Evolutionary conservation across 148 eudicot genomes (phyloP).

Genomic region (Dianthus caryophyllus): DNA sequence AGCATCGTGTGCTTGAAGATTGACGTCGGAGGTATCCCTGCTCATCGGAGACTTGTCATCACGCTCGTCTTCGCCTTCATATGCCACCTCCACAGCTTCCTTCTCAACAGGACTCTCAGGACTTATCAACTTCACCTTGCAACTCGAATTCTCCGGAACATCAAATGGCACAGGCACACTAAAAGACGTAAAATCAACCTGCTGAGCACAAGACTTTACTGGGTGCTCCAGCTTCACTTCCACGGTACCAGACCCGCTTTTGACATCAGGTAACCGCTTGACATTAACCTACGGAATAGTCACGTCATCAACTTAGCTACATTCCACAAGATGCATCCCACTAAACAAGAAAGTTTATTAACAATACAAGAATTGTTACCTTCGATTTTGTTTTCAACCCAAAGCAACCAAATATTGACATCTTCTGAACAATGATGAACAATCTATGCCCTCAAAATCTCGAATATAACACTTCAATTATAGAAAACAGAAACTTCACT

Average conservation of each 20-base stretch:
- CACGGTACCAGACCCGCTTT: constrained; percentile 32
- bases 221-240: constrained; percentile 43
- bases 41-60: constrained; percentile 46
- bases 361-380: constrained; percentile 34
- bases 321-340: neutral
- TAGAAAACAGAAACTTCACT: neutral
- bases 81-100: constrained; percentile 50
- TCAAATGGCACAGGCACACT: constrained; percentile 39
- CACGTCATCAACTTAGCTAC: constrained; percentile 2
- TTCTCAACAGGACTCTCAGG: constrained; percentile 43
- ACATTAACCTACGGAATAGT: constrained; percentile 33
- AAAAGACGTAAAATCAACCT: constrained; percentile 36
- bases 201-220: constrained; percentile 28
- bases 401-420: constrained; percentile 58
- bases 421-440: constrained; percentile 13
- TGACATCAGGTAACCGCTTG: constrained; percentile 18
- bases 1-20: constrained; percentile 34
- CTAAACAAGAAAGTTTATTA: neutral
- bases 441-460: neutral
- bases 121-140: constrained; percentile 50
- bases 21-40: constrained; percentile 50
- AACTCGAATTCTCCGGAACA: constrained; percentile 36
- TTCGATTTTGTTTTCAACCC: constrained; percentile 50
- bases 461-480: constrained; percentile 7
- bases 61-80: constrained; percentile 87